Evolutionary conservation across 73 alveolate species (phyloP).

Genomic region (Symbiodinium pilosum): DNA sequence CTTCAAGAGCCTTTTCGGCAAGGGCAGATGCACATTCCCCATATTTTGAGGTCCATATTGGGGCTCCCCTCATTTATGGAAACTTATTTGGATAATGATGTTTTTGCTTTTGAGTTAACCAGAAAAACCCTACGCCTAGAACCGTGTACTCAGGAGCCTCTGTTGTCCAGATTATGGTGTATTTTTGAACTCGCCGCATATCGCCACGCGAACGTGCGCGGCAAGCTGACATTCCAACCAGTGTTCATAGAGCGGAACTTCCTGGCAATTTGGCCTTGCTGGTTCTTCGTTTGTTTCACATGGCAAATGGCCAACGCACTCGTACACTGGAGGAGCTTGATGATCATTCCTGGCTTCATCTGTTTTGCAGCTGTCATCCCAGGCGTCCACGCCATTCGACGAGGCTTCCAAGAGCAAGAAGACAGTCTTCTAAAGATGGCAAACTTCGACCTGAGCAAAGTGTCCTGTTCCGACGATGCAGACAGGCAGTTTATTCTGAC

Average conservation of each 20-base stretch:
- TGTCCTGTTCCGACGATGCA: not conserved
- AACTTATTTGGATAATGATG: too few relatives aligned
- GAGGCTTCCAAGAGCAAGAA: not conserved
- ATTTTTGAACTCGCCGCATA: not conserved
- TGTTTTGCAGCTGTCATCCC: not conserved
- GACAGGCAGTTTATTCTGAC: not conserved
- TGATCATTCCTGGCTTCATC: not conserved
- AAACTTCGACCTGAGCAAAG: not conserved
- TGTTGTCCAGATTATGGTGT: not conserved
- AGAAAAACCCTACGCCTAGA: too few relatives aligned
- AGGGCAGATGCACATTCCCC: too few relatives aligned
- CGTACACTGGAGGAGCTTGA: not conserved
- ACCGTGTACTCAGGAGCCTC: not conserved
- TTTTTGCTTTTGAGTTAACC: too few relatives aligned
- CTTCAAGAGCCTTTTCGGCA: too few relatives aligned
- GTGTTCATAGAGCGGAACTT: not conserved
- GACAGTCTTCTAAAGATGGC: not conserved
- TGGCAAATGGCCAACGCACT: not conserved
- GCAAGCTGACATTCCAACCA: not conserved
- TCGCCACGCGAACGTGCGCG: not conserved
- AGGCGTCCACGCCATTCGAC: not conserved
- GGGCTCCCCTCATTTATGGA: too few relatives aligned
- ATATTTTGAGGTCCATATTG: too few relatives aligned
- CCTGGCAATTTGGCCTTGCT: not conserved
- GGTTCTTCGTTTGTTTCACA: not conserved